Base-by-base conservation (phyloP, 495 filamentous ascomycete species). In the Neurospora sublineolata region DNA sequence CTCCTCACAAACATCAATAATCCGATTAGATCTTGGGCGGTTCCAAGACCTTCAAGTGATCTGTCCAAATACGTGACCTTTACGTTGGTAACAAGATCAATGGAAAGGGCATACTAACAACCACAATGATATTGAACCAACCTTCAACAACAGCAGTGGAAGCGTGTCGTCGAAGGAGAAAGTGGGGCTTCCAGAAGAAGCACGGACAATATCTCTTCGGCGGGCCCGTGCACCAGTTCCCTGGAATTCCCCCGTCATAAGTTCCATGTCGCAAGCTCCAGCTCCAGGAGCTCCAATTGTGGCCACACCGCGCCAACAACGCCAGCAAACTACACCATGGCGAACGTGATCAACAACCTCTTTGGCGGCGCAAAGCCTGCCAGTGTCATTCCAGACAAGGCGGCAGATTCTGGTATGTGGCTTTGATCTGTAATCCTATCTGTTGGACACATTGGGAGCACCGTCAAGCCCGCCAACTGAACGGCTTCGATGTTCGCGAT, bases 271-370 rank as follows among this genome's bases (percentile, higher is more conserved):
- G 46, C 46, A 58, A 60, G 46, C 23, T 60, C 46, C 46, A 58
- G 46, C 46, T 58, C 46, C 46, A 60, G 12, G 16, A 60, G 46
- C 23, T 30, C 46, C 23, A 60, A 20, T 30, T 16, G 46, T 60
- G 46, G 23, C 23, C 72, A 67, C 70, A 70, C 37, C 60, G 69
- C 72, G 58, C 37, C 75, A 46, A 71, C 71, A 68, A 73, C 67
- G 60, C 60, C 68, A 70, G 52, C 42, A 38, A 42, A 12, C 69
- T n/a, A 74, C 72, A 79, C 76, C 70, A 93, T 93, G 90, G 90
- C 89, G 78, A 88, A 86, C 78, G 76, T 91, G 74, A 77, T 93
- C 77, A 89, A 89, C 79, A 88, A 88, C 78, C 78, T 92, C 73
- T 88, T 92, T 75, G 90, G 89, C 77, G 88, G 88, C 78, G 82